A percentile compares a stretch with the other conserved stretches of the same genome.
phyloP scores from a whole-genome alignment of 2,329 filamentous ascomycete species.

The Colletotrichum paranaense region DNA sequence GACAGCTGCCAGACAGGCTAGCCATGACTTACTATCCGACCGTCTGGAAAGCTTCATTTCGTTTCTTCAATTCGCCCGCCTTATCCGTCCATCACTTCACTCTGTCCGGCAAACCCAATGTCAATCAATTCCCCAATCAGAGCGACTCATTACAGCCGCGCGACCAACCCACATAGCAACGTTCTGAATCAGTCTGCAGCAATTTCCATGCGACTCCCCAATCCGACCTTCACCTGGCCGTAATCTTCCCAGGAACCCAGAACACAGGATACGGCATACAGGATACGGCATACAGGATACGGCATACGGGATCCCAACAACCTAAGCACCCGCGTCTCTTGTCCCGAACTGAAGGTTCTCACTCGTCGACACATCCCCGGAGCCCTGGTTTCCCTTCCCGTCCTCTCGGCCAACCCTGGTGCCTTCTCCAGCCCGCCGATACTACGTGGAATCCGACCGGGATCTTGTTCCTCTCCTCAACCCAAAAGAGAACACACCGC shows the following conservation, averaged over 20 bases:
- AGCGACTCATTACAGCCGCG: conserved; percentile 5
- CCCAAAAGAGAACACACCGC: not conserved
- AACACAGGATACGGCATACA: not conserved
- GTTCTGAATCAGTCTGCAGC: not conserved
- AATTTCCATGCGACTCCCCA: not conserved
- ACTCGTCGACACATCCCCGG: not conserved
- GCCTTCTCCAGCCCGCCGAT: not conserved
- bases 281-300: not conserved
- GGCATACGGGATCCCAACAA: not conserved
- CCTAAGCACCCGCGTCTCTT: not conserved
- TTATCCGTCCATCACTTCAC: conserved; percentile 6
- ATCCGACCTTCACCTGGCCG: not conserved
- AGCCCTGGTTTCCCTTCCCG: conserved; percentile 23
- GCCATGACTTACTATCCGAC: conserved; percentile 7
- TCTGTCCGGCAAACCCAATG: conserved; percentile 20
- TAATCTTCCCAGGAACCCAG: not conserved
- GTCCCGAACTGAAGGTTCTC: not conserved
- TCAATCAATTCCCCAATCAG: conserved; percentile 31
- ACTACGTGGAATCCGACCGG: conserved; percentile 4
- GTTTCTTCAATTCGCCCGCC: conserved; percentile 8
- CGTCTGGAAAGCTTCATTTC: conserved; percentile 25
- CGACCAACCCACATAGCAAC: conserved; percentile 4
- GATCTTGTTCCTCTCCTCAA: conserved; percentile 6
- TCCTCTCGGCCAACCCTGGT: not conserved
- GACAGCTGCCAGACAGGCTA: conserved; percentile 7